Evolutionary conservation across 2,329 filamentous ascomycete species (phyloP).

Genomic region (Camptophora hylomeconis): DNA sequence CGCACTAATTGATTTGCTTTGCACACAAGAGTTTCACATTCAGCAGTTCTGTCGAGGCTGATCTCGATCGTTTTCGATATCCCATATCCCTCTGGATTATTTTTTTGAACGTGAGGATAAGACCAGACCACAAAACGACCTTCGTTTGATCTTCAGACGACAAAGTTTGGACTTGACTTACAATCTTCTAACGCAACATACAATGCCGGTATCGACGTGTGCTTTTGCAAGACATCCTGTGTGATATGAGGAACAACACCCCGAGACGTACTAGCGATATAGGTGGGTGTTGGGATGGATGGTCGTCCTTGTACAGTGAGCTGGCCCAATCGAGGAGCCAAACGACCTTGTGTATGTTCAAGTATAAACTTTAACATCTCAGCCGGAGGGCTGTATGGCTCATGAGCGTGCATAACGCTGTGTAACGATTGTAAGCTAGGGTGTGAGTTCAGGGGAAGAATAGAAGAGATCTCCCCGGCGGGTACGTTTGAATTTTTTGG

Average conservation of each 20-base stretch:
- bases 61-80: too few relatives aligned
- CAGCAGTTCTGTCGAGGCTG: too few relatives aligned
- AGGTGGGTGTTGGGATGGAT: conserved; percentile 70
- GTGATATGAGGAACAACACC: conserved; percentile 79
- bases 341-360: conserved; percentile 21
- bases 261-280: conserved; percentile 66
- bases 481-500: too few relatives aligned
- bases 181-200: conserved; percentile 89
- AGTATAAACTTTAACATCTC: conserved; percentile 29
- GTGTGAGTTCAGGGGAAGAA: not conserved
- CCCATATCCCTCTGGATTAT: too few relatives aligned
- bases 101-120: too few relatives aligned
- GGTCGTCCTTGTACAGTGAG: conserved; percentile 51
- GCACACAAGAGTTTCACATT: too few relatives aligned
- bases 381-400: conserved; percentile 11
- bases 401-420: conserved; percentile 21
- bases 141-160: too few relatives aligned
- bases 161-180: too few relatives aligned
- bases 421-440: not conserved
- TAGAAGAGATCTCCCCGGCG: not conserved
- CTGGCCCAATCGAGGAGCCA: conserved; percentile 48
- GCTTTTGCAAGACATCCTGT: conserved; percentile 61
- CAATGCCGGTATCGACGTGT: conserved; percentile 53
- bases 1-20: too few relatives aligned
- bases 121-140: too few relatives aligned